These are phyloP conservation scores for Neurospora sp. DNA, from an alignment of 495 filamentous ascomycete genomes.

Conservation along the genomic window DNA sequence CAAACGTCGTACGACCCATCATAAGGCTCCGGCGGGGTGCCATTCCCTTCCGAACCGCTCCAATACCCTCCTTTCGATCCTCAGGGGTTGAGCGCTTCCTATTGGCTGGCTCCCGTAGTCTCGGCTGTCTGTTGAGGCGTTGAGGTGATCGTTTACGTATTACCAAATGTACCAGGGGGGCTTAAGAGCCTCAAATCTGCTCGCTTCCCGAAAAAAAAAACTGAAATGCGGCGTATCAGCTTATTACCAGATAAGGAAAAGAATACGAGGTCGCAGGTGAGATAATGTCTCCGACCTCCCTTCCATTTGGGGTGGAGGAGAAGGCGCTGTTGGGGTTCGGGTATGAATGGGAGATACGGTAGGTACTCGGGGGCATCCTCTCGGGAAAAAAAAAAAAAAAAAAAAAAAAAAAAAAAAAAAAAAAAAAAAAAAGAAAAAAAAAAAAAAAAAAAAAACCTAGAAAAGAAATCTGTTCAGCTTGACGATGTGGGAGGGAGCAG, in stretches of 20 bases:
- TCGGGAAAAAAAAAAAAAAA: too few relatives aligned
- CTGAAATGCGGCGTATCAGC: not conserved
- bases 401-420: too few relatives aligned
- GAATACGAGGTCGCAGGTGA: not conserved
- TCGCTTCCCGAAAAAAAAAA: not conserved
- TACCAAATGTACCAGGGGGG: not conserved
- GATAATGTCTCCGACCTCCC: too few relatives aligned
- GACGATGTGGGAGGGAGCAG: too few relatives aligned
- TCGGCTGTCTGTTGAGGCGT: not conserved
- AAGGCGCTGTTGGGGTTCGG: too few relatives aligned
- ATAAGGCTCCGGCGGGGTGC: not conserved
- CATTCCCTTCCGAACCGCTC: not conserved
- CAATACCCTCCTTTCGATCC: not conserved
- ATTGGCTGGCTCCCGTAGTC: not conserved
- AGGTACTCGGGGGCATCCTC: too few relatives aligned
- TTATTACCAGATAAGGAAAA: not conserved
- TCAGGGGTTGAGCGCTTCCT: not conserved
- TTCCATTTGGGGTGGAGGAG: too few relatives aligned
- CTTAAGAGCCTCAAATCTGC: not conserved
- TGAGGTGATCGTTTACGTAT: not conserved
- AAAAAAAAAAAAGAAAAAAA: too few relatives aligned
- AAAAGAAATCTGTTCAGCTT: too few relatives aligned
- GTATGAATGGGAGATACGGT: too few relatives aligned
- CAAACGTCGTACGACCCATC: not conserved
- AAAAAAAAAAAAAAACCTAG: too few relatives aligned